Base-by-base conservation (phyloP, 106 monocot genomes). In the Allium sativum region DNA sequence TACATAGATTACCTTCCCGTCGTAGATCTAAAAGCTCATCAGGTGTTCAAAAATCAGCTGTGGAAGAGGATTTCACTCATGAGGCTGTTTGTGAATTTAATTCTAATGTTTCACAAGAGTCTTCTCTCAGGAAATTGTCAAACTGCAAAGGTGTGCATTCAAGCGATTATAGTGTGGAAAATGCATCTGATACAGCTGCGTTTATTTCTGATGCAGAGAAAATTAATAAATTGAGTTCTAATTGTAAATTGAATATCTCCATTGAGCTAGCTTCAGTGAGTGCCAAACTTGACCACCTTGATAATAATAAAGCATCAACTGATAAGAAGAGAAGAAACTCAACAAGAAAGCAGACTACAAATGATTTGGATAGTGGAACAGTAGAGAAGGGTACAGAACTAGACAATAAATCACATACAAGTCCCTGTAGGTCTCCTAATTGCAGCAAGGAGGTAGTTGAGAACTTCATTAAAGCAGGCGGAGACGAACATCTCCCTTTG, bases 401-500 rank as follows among this genome's bases (percentile, higher is more conserved):
- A 22, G 59, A 75, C 14, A 40, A 10, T 66, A 72, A 74, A 9
- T 42, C 9, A 18, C 56, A 21, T 61, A 65, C 62, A 58, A 68
- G 47, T 48, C 56, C 44, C 55, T 62, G 59, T 18, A 45, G 54
- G 40, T 71, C 65, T 40, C 64, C 65, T 16, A 67, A 68, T 71
- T 75, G 48, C 67, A 52, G 47, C 18, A 72, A 72, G 52, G 76
- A 65, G 45, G 21, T 59, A 56, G 64, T 46, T 72, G 70, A 76
- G 13, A 75, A 42, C 59, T 12, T 48, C 76, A 62, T 14, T 52
- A 82, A 79, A 41, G 70, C 74, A 22, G 78, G 88, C 81, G 92
- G 98, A 56, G 98, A 99, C 70, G 81, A 88, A 58, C 92, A 99
- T 74, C 85, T 99, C 45, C 98, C 98, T 57, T 69, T 92, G 72